A percentile compares a stretch with the other conserved stretches of the same genome.
Conservation (phyloP, 2,329 filamentous ascomycete species). For the Esteya vermicola region DNA sequence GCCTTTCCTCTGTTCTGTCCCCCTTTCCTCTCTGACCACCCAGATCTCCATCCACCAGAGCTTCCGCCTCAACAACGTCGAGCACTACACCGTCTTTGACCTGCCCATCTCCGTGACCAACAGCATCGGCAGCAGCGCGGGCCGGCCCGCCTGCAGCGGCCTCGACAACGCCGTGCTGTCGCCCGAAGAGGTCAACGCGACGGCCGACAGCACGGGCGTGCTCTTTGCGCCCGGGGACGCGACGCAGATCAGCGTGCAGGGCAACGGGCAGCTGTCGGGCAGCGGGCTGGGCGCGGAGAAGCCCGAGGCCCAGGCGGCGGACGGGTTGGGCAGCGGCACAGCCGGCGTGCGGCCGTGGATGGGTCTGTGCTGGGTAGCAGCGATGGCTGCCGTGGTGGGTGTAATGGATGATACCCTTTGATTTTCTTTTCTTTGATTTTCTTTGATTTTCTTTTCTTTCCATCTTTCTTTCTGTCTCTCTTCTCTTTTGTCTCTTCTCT, state of each 20-base stretch:
- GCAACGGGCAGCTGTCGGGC: conserved; percentile 8
- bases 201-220: conserved; percentile 26
- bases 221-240: conserved; percentile 38
- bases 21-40: neutral
- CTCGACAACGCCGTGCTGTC: conserved; percentile 37
- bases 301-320: conserved; percentile 15
- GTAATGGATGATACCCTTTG: neutral
- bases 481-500: neutral
- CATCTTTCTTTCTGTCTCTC: neutral
- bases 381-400: neutral
- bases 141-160: conserved; percentile 26
- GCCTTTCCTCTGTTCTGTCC: neutral
- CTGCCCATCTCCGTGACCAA: conserved; percentile 57
- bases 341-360: neutral
- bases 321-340: conserved; percentile 18
- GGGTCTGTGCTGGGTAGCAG: neutral
- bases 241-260: conserved; percentile 25
- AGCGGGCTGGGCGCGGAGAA: conserved; percentile 11
- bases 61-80: conserved; percentile 48
- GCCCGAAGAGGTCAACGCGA: conserved; percentile 27
- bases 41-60: conserved; percentile 58
- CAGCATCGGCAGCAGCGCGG: conserved; percentile 30
- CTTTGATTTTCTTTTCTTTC: neutral
- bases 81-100: conserved; percentile 58
- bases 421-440: neutral